A percentile compares a stretch with the other conserved stretches of the same genome.
phyloP scores from a whole-genome alignment of 2,329 filamentous ascomycete genomes.

The Polychaeton citri region DNA sequence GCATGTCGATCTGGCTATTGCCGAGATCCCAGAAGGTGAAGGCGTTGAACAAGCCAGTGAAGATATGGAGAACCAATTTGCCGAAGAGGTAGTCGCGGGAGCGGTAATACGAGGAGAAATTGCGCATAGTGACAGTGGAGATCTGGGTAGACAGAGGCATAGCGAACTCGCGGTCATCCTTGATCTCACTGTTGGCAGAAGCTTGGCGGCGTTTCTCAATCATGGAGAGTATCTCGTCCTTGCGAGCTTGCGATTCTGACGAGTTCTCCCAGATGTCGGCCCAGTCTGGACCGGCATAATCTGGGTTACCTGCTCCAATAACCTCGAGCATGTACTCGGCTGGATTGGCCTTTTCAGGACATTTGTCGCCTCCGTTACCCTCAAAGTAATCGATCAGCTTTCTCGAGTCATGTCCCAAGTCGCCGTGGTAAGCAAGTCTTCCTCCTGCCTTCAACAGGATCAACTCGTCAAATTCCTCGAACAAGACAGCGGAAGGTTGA shows the following conservation, averaged over 20 bases:
- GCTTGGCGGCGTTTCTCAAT: slow-evolving; percentile 38
- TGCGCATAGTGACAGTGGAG: slow-evolving; percentile 57
- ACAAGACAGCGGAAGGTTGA: slow-evolving; percentile 73
- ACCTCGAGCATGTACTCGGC: slow-evolving; percentile 58
- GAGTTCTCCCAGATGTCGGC: slow-evolving; percentile 29
- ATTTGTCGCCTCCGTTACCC: slow-evolving; percentile 27
- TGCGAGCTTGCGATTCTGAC: slow-evolving; percentile 23
- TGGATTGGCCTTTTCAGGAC: slow-evolving; percentile 56
- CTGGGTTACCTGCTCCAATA: slow-evolving; percentile 32
- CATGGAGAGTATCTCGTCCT: slow-evolving; percentile 41
- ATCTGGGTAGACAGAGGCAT: slow-evolving; percentile 70
- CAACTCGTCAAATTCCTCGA: slow-evolving; percentile 77
- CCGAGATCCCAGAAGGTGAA: slow-evolving; percentile 52
- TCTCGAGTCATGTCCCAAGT: slow-evolving; percentile 63
- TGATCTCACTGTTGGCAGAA: slow-evolving; percentile 14
- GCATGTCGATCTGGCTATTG: not conserved
- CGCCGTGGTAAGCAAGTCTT: slow-evolving; percentile 72
- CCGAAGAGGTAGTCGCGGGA: slow-evolving; percentile 70
- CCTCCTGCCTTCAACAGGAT: slow-evolving; percentile 67
- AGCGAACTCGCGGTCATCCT: slow-evolving; percentile 61
- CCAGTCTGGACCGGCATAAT: slow-evolving; percentile 32
- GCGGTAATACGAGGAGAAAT: slow-evolving; percentile 69
- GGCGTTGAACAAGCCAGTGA: slow-evolving; percentile 55
- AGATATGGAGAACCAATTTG: slow-evolving; percentile 54
- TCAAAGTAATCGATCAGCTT: slow-evolving; percentile 49